Conservation (phyloP, 768 basidiomycete genomes). For the Macrolepiota fuliginosa region DNA sequence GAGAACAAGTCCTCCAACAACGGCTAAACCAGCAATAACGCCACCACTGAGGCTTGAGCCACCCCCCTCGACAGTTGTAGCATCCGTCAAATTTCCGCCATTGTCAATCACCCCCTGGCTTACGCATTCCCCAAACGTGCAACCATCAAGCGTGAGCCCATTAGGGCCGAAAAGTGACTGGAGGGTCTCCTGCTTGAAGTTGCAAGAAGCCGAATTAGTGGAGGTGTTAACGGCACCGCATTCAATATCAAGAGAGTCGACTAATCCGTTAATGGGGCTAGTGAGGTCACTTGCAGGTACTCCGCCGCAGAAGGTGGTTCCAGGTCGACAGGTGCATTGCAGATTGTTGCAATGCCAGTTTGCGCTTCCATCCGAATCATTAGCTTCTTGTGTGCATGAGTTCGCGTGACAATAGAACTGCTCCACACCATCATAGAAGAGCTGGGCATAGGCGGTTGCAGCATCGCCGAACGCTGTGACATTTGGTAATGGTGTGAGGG, state of each 20-base stretch:
- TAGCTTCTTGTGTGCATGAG: slow-evolving; percentile 62
- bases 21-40: slow-evolving; percentile 88
- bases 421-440: slow-evolving; percentile 79
- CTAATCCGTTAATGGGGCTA: slow-evolving; percentile 59
- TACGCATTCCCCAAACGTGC: slow-evolving; percentile 89
- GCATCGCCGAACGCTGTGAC: slow-evolving; percentile 54
- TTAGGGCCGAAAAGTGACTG: slow-evolving; percentile 64
- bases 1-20: slow-evolving; percentile 67
- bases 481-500: slow-evolving; percentile 67
- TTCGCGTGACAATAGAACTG: slow-evolving; percentile 85
- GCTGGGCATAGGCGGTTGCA: slow-evolving; percentile 60
- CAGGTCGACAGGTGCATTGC: slow-evolving; percentile 66
- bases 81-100: slow-evolving; percentile 32
- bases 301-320: slow-evolving; percentile 75
- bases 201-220: slow-evolving; percentile 55
- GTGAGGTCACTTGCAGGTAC: slow-evolving; percentile 47
- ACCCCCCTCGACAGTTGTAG: slow-evolving; percentile 23
- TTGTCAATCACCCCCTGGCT: slow-evolving; percentile 74
- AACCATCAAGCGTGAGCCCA: slow-evolving; percentile 73
- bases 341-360: slow-evolving; percentile 76
- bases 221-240: slow-evolving; percentile 51
- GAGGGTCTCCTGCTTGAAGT: slow-evolving; percentile 75
- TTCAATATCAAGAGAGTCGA: slow-evolving; percentile 63
- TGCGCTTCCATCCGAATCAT: slow-evolving; percentile 33
- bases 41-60: slow-evolving; percentile 64